Evolutionary conservation across 352 stramenopile species (phyloP).

Genomic region (Phytophthora cryptogea): DNA sequence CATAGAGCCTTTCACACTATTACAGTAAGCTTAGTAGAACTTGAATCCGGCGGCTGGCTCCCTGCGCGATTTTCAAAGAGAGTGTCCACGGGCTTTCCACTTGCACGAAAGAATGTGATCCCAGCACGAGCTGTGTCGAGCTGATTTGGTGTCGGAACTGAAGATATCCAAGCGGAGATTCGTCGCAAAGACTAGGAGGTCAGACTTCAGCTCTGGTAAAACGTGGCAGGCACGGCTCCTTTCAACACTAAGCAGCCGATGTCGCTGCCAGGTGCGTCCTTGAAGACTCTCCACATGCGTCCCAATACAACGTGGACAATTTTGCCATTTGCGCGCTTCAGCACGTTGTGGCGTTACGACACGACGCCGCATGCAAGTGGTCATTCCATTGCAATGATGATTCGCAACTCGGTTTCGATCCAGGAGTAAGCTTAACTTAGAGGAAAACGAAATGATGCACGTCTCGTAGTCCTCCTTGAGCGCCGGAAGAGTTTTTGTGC

Average conservation of each 20-base stretch:
- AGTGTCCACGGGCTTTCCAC: slow-evolving; percentile 14
- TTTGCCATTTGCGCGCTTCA: background rate
- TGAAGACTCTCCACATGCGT: background rate
- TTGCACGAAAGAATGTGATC: slow-evolving; percentile 16
- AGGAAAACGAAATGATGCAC: too few relatives aligned
- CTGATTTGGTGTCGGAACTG: background rate
- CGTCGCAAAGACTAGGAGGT: too few relatives aligned
- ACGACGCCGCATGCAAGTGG: slow-evolving; percentile 2
- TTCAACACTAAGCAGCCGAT: too few relatives aligned
- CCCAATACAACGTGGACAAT: background rate
- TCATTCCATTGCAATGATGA: slow-evolving; percentile 3
- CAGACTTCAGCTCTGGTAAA: too few relatives aligned
- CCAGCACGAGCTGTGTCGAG: slow-evolving; percentile 5
- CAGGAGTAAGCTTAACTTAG: too few relatives aligned
- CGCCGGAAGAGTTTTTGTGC: too few relatives aligned
- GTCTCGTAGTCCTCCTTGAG: too few relatives aligned
- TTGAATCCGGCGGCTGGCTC: too few relatives aligned
- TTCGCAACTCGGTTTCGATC: background rate
- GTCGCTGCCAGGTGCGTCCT: too few relatives aligned
- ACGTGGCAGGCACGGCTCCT: too few relatives aligned
- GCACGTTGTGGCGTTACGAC: slow-evolving; percentile 19
- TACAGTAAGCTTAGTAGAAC: too few relatives aligned
- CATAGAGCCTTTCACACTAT: too few relatives aligned
- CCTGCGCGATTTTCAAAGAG: slow-evolving; percentile 9
- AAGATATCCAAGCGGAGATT: background rate